Percentiles rank a stretch among this genome's conserved stretches.
Conservation (phyloP, 495 filamentous ascomycete genomes). For the Penicillium samsonianum region DNA sequence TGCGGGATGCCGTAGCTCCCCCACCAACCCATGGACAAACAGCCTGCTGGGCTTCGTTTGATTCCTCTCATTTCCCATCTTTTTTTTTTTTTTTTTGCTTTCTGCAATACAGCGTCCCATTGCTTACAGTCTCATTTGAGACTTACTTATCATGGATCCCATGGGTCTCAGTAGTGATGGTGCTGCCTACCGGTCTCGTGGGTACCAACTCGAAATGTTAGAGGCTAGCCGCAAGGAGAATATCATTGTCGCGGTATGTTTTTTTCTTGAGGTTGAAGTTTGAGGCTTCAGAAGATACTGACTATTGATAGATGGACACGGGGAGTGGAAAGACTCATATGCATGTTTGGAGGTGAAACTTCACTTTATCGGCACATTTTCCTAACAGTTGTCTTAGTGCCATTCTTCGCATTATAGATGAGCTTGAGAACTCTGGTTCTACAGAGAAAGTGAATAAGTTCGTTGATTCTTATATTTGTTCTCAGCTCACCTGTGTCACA, state of each 20-base stretch:
- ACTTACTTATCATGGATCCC: not conserved
- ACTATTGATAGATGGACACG: slow-evolving; percentile 74
- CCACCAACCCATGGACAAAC: not conserved
- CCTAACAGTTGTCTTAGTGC: slow-evolving; percentile 53
- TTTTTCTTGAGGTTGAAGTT: not conserved
- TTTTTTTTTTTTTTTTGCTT: not conserved
- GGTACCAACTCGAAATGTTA: slow-evolving; percentile 91
- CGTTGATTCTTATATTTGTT: not conserved
- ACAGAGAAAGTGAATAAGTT: slow-evolving; percentile 57
- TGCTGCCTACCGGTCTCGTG: slow-evolving; percentile 51
- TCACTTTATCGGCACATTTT: not conserved
- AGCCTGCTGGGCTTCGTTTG: not conserved
- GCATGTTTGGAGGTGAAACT: slow-evolving; percentile 48
- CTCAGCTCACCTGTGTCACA: slow-evolving; percentile 32
- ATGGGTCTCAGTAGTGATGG: slow-evolving; percentile 9
- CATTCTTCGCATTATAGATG: slow-evolving; percentile 70
- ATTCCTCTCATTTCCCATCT: not conserved
- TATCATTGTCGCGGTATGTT: slow-evolving; percentile 77
- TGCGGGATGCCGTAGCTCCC: slow-evolving; percentile 4
- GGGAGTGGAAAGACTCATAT: slow-evolving; percentile 91
- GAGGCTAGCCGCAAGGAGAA: slow-evolving; percentile 76
- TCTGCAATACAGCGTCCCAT: not conserved
- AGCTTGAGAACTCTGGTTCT: slow-evolving; percentile 61
- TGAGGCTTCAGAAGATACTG: not conserved
- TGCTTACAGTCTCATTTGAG: not conserved